Base-by-base conservation (phyloP, 805 yeast genomes). In the Starmerella apicola region DNA sequence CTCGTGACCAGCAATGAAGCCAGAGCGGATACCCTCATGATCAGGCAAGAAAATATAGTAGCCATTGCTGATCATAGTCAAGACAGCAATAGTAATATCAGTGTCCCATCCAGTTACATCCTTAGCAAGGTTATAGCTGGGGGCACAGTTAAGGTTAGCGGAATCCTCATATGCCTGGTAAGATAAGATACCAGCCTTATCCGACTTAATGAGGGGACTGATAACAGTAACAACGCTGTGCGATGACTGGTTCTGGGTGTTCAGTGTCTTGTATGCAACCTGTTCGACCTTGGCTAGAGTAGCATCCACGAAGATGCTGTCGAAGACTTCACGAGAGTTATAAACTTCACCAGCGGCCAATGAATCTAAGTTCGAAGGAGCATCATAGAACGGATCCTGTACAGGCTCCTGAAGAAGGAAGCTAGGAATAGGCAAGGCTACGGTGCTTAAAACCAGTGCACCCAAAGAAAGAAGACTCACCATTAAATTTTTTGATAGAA, bases 101-200 rank as follows among this genome's bases (percentile, higher is more conserved):
- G 26, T 17, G 26, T 37, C 41, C 7, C 36, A 36, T 5, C 31
- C 22, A 15, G 19, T 23, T 7, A 28, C 15, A 18, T 34, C 38
- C 13, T 32, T 34, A 16, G 23, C 30, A 30, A 54, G 22, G 15
- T 47, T 33, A 40, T 51, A 54, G 8, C 57, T 52, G 12, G 60
- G 60, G 21, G 54, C 53, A 40, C 58, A 54, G 30, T 48, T 47
- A 27, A 49, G 36, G 36, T 41, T 46, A 15, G 47, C 42, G 10
- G 58, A 39, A 37, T 55, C 59, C 34, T 55, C 56, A 36, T 53
- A 45, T 27, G 43, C 23, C 41, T 53, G 57, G n/a, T n/a, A n/a
- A n/a, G n/a, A n/a, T n/a, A n/a, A n/a, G n/a, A n/a, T n/a, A n/a
- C n/a, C n/a, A n/a, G n/a, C n/a, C n/a, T n/a, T n/a, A n/a, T n/a